Base-by-base conservation (phyloP, 495 filamentous ascomycete species). In the Neurospora sp. region DNA sequence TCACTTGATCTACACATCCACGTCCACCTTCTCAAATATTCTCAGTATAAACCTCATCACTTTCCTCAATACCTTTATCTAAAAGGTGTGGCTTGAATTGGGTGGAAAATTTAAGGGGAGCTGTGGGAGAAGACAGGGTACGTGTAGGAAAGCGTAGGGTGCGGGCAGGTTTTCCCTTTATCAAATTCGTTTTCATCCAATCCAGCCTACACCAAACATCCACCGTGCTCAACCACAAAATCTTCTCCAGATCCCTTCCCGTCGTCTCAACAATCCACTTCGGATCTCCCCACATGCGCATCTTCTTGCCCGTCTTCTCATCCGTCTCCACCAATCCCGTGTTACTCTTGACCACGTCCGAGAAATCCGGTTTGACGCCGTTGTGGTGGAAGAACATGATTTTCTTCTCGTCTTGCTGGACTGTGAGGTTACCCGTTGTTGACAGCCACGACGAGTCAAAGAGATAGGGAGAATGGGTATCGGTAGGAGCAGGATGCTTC, bases 381-480 rank as follows among this genome's bases (percentile, higher is more conserved):
- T 86, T 87, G 70, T 84, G 84, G 75, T 89, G 87, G 69, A 87
- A 81, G 70, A 88, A 89, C 77, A 88, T 85, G 31, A 81, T 75
- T 7, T 78, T 79, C 0, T 37, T 65, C 83, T 79, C 3, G 80
- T 71, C 68, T 7, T 72, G 70, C n/a, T 75, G n/a, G 1, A 73
- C 8, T 1, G 37, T 44, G 22, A 71, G 68, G 59, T 76, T 71
- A 0, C 53, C 69, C 0, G 35, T 1, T 1, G 69, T 70, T 0
- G 44, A 70, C 8, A 78, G 74, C 40, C 75, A 71, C 1, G 39
- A 42, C 4, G 76, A 74, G 53, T 76, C 45, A 40, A 72, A 74
- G 14, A 72, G 71, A 38, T 12, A 73, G 4, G n/a, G 65, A 0
- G 35, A 31, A 4, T 14, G 1, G 22, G 48, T 59, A 10, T 27